Percentiles rank a stretch among this genome's conserved stretches.
Evolutionary conservation across 2,329 filamentous ascomycete species (phyloP).

Genomic region (Chalaropsis ovoidea): DNA sequence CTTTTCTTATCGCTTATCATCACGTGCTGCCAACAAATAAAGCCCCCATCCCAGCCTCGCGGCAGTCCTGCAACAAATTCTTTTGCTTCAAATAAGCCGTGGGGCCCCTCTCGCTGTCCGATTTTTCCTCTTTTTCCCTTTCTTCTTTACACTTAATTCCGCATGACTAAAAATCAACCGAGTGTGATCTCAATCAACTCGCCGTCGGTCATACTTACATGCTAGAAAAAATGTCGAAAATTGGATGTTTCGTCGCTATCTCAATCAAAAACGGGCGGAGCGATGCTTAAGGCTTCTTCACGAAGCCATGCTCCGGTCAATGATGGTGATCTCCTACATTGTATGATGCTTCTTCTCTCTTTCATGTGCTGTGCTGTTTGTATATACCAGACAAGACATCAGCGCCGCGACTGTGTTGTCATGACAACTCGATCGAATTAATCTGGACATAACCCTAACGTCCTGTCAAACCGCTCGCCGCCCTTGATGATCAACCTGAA

Average conservation of each 20-base stretch:
- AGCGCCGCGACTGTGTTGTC: neutral
- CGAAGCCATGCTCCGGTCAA: conserved; percentile 11
- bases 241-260: conserved; percentile 17
- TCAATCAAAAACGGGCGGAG: conserved; percentile 11
- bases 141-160: conserved; percentile 39
- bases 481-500: too few species aligned
- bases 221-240: conserved; percentile 39
- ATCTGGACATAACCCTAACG: too few species aligned
- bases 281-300: conserved; percentile 4
- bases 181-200: conserved; percentile 40
- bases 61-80: neutral
- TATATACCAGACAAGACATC: neutral
- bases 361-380: neutral
- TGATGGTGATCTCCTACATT: conserved; percentile 18
- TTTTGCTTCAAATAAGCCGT: neutral
- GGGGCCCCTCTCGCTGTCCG: conserved; percentile 18
- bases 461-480: too few species aligned
- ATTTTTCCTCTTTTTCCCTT: conserved; percentile 28
- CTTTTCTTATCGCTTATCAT: conserved; percentile 1
- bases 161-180: conserved; percentile 56
- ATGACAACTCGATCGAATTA: too few species aligned
- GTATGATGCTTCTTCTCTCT: neutral
- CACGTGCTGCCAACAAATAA: neutral
- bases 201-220: conserved; percentile 49
- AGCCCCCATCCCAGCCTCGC: neutral